Base-by-base conservation (phyloP, 2,329 filamentous ascomycete genomes). In the Fusarium floridanum region DNA sequence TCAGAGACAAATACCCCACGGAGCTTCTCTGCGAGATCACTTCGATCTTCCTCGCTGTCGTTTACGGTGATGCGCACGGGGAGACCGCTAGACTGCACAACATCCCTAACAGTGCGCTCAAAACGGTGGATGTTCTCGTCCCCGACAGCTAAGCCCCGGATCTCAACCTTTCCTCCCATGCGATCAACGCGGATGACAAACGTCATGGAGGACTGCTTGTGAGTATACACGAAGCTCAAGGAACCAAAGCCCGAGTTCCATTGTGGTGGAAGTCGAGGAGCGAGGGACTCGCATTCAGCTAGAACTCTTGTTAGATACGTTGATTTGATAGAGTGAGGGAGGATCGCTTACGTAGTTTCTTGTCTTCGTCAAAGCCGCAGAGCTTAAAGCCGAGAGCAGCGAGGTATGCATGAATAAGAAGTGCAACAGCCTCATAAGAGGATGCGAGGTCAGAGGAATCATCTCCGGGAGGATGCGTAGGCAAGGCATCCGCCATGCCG, bases 371-470 rank as follows among this genome's bases (percentile, higher is more conserved):
- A n/a, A 98, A 91, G 2, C 95, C 95, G 20, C 95, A 84, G 4
- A 98, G 87, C 63, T 92, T 89, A 82, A 98, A 98, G 73, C 91
- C 94, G 3, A 96, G 90, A 10, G 92, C 91, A 27, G 90, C 82
- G 91, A 98, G 94, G 78, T 92, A 95, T 5, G 94, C 93, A 82
- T 99, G 96, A 22, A 92, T 87, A 72, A 97, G 92, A 27, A 98
- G 89, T 17, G 94, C 95, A 70, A 98, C 86, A 57, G 93, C 94
- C 84, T 98, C 95, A 81, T 93, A 94, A 0, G 93, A 89, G 67
- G 89, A 92, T 75, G 91, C 91, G 34, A 95, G 81, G 74, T 91
- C 89, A 6, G 90, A 91, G n/a, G 85, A 86, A 20, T 86, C 86
- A 79, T 91, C 90, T 70, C 81, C 85, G 60, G 84, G 80, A 0